Percentiles rank a stretch among this genome's conserved stretches.
These are phyloP conservation scores for Aspergillus awamori DNA, from an alignment of 2,329 filamentous ascomycete species.

Conservation along the genomic window DNA sequence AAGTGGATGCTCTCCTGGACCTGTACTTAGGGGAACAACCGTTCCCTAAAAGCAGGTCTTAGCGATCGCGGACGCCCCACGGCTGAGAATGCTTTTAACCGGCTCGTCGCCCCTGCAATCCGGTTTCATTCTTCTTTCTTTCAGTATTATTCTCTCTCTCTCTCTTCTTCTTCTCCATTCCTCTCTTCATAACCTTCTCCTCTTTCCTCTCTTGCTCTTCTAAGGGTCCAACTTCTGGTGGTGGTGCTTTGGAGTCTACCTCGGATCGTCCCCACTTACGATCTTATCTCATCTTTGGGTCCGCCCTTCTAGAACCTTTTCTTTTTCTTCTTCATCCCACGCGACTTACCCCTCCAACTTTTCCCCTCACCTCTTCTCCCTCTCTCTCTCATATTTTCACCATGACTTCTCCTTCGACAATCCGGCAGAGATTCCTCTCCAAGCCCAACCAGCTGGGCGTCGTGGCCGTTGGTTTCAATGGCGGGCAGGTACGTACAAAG, in stretches of 20 bases:
- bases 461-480: slow-evolving; percentile 93
- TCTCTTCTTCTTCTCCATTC: slow-evolving; percentile 7
- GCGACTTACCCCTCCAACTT: slow-evolving; percentile 11
- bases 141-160: neutral
- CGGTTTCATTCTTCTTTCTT: slow-evolving; percentile 5
- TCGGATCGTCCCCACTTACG: slow-evolving; percentile 18
- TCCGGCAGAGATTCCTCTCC: slow-evolving; percentile 75
- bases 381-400: slow-evolving; percentile 14
- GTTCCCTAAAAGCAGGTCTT: slow-evolving; percentile 53
- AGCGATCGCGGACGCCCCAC: slow-evolving; percentile 36
- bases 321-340: slow-evolving; percentile 9
- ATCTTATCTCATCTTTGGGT: slow-evolving; percentile 22
- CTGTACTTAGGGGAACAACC: slow-evolving; percentile 53
- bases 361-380: neutral
- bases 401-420: slow-evolving; percentile 61
- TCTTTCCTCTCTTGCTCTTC: slow-evolving; percentile 14
- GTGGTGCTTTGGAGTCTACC: neutral
- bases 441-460: slow-evolving; percentile 80
- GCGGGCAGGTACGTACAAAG: slow-evolving; percentile 75
- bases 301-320: slow-evolving; percentile 27
- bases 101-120: neutral
- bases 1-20: slow-evolving; percentile 44
- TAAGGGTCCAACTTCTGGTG: too few relatives aligned
- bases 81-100: slow-evolving; percentile 21
- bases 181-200: neutral